Base-by-base conservation (phyloP, 1,284 basidiomycete genomes). In the Puccinia triticina region DNA sequence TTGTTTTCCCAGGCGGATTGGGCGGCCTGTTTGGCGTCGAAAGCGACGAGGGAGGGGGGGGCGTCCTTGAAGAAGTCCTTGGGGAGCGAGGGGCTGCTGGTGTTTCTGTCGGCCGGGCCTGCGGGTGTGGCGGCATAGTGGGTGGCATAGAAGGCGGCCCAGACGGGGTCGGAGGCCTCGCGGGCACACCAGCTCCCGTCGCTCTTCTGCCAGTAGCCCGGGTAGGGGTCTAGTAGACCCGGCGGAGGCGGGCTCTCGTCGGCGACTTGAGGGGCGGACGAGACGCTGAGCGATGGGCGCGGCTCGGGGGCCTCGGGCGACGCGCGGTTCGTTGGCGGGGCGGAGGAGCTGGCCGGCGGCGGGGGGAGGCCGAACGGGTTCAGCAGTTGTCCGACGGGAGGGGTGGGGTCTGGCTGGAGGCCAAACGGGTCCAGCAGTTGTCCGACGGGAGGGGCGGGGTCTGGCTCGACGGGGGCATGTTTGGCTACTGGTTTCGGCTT, bases 101-200 rank as follows among this genome's bases (percentile, higher is more conserved):
- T 1, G 29, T 2, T 48, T 46, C 43, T 64, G 26, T 26, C 29
- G 59, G 8, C 26, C 3, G 16, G 14, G 32, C n/a, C n/a, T n/a
- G n/a, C n/a, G n/a, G n/a, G n/a, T n/a, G n/a, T n/a, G n/a, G n/a
- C n/a, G 16, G 61, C 14, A 29, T 80, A 80, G 57, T 80, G 78
- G 40, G 43, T 14, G 34, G 12, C 29, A 23, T 73, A 73, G 55
- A 80, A 80, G 4, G 48, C 29, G 72, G 59, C 61, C 78, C 77
- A 76, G 12, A 37, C 83, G 76, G 84, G 84, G 26, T 84, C 84
- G 21, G 82, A 61, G 40, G 83, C 78, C 67, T 84, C 84, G 32
- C 84, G 83, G 1, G 84, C 84, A 72, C 83, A 84, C 85, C 85
- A 85, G 57, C 84, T 82, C 16, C 85, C 85, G 10, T 85, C 84